phyloP scores from a whole-genome alignment of 805 yeast species.

The Ogataea trehaloabstinens region DNA sequence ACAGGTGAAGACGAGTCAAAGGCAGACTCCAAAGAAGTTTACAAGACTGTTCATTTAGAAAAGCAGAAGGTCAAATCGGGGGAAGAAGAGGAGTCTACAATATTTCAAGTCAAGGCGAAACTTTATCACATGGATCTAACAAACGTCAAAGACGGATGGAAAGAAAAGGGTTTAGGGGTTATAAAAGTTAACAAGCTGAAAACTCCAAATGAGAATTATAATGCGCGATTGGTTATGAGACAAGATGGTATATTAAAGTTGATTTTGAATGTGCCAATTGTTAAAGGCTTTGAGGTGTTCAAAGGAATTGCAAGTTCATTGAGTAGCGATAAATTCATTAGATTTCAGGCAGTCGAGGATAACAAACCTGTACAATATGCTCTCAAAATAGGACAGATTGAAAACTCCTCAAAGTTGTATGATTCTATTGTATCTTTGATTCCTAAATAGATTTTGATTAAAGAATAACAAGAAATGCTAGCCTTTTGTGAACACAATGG shows the following conservation, averaged over 20 bases:
- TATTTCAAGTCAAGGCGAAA: constrained; percentile 72
- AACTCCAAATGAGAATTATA: constrained; percentile 30
- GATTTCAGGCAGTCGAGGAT: constrained; percentile 65
- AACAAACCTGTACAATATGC: constrained; percentile 81
- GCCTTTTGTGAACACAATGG: constrained; percentile 67
- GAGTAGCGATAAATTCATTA: constrained; percentile 76
- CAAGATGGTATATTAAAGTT: constrained; percentile 83
- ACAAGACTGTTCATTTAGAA: constrained; percentile 58
- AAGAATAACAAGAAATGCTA: constrained; percentile 6
- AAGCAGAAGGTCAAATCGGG: constrained; percentile 73
- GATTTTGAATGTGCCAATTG: constrained; percentile 71
- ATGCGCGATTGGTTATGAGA: constrained; percentile 82
- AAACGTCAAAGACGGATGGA: constrained; percentile 79
- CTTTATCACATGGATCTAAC: constrained; percentile 71
- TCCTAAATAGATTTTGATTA: constrained; percentile 15
- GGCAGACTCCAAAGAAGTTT: constrained; percentile 34
- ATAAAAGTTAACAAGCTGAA: constrained; percentile 64
- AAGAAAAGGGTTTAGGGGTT: constrained; percentile 88
- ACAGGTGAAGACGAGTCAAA: constrained; percentile 26
- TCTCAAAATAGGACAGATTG: constrained; percentile 63
- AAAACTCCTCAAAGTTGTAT: constrained; percentile 55
- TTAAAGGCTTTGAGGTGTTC: constrained; percentile 56
- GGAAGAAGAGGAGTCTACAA: constrained; percentile 78
- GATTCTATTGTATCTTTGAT: constrained; percentile 45
- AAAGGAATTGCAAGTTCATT: constrained; percentile 87